Evolutionary conservation across 208 protist genomes (phyloP), one percentile per base, ranked within the genome.

Genomic region (Balamuthia mandrillaris): DNA sequence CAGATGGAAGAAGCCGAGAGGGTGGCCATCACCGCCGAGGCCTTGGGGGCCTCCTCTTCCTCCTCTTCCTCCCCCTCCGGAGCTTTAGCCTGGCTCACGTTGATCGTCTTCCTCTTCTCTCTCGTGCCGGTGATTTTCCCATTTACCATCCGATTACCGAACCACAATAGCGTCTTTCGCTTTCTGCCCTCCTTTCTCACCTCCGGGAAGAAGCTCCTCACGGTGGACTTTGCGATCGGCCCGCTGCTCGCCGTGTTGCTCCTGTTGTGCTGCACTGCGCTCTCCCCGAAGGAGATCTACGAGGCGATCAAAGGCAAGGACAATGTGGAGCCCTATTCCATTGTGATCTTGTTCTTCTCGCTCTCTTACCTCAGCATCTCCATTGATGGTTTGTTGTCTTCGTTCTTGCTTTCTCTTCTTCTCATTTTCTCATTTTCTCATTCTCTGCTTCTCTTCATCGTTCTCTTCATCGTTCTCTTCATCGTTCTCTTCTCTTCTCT

Each of bases 391-490:
- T 81, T 70, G 18, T 56, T n/a, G 18, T n/a, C n/a, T n/a, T 56
- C 18, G 18, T n/a, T 56, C 49, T 56, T 56, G 18, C n/a, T 56
- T 18, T 56, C n/a, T n/a, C 49, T 56, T 56, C 49, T n/a, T 56
- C n/a, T 56, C 49, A 18, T 87, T 78, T 41, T 84, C 72, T 70
- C 81, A 37, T 24, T 84, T 60, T 49, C 56, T 24, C 58, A 70
- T 12, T 83, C 70, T 27, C 72, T 84, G 70, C 82, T 54, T 83
- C 37, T 84, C 68, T n/a, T 87, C 70, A 18, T 14, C 24, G 45
- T 61, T 44, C 41, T 70, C 51, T 14, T 31, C 45, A 61, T 61
- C 51, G 31, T 45, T 49, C 54, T 81, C 51, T 29, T 87, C 70
- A 45, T 83, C 58, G 35, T n/a, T 14, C 37, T 37, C 47, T 14